Base-by-base conservation (phyloP, 2,329 filamentous ascomycete genomes). In the Colletotrichum higginsianum region DNA sequence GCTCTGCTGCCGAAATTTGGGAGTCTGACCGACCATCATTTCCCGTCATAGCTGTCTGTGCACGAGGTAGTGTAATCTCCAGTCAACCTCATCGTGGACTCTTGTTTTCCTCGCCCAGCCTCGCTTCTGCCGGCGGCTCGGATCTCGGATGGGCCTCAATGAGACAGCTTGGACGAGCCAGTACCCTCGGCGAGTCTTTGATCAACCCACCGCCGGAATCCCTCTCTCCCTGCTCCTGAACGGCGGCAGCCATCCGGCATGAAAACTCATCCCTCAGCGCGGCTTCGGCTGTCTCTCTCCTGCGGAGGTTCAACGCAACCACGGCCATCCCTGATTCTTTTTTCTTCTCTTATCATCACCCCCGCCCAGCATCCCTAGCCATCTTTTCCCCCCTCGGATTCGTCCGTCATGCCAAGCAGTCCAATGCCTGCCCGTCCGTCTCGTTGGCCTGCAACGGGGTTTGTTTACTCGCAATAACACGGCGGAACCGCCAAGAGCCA, bases 61-160 rank as follows among this genome's bases (percentile, higher is more conserved):
- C 38, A 35, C 30, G 7, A 35, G 30, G 30, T 30, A 30, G 30
- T 35, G 30, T 35, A 47, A 71, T 67, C 56, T 67, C 44, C 9
- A 18, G 21, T 21, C 30, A 35, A 35, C 30, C 30, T 35, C 58
- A 6, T 49, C 52, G 13, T 42, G 52, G 42, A 18, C 60, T 42
- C 30, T 40, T 53, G 21, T 15, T 26, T 9, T 26, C 21, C 49
- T 63, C 49, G 47, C 49, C 35, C 42, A 23, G 55, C 40, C 53
- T 60, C 61, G 50, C 46, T 57, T 23, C 53, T 52, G 26, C 26
- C 30, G 26, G 60, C 15, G 58, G 52, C 58, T 68, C 58, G 50
- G 68, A 63, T 68, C 68, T 68, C 58, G 38, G 57, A 46, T 55
- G n/a, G 46, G 18, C 57, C 44, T 35, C 9, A 47, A n/a, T 35